Base-by-base conservation (phyloP, 192 early-diverging fungal genomes). In the Podila epigama region DNA sequence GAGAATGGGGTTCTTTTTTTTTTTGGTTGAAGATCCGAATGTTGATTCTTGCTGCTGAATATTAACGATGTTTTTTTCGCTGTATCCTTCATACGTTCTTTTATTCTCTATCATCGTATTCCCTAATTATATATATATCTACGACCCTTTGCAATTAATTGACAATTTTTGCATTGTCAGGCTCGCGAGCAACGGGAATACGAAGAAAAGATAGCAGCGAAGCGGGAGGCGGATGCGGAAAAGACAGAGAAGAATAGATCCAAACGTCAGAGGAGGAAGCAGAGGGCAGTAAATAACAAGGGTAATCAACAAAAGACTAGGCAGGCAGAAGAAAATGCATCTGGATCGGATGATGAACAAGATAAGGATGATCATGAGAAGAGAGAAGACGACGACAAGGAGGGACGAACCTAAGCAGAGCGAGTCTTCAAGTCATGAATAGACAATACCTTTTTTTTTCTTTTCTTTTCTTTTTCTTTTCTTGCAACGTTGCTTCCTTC, bases 181-280 rank as follows among this genome's bases (percentile, higher is more conserved):
- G 90, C 89, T 60, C 79, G 82, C 32, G 91, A 92, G 27, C 63
- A 83, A 35, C 71, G 69, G 37, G 86, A 88, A 54, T 90, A 85
- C 37, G 85, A 93, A 27, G 82, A 82, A 4, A 89, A 89, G 54
- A 79, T 89, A 16, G 81, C 60, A 20, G 68, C 61, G 33, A 84
- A 91, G 33, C 86, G 82, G 63, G 75, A 70, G 50, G 84, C 83
- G 37, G 93, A 93, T 58, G 94, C 93, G 16, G 92, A 92, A 65
- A 89, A 88, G 62, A 98, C 94, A 0, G 94, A 93, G 31, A 98
- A 95, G 81, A 92, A 90, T 55, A 82, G 96, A 29, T 88, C 90
- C 32, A 97, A 97, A 79, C 82, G 96, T 28, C 87, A 92, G 73
- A 92, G 90, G 68, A 82, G 91, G 31, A 93, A 91, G 66, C 83